A percentile compares a stretch with the other conserved stretches of the same genome.
These are phyloP conservation scores for Phytophthora crassamura DNA, from an alignment of 352 stramenopile species.

Conservation along the genomic window DNA sequence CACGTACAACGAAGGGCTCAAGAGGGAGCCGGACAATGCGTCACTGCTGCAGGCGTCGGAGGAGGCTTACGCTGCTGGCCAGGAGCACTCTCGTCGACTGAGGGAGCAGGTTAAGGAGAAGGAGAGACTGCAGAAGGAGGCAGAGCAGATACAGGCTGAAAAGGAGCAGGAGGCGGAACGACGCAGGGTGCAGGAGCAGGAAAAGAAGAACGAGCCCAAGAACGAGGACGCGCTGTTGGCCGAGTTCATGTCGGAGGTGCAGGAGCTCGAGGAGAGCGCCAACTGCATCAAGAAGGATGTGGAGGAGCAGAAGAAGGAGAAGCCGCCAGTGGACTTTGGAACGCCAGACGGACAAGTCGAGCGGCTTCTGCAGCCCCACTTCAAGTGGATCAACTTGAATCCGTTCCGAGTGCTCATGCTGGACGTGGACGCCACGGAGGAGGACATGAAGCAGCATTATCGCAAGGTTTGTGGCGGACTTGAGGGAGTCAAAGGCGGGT, in stretches of 20 bases:
- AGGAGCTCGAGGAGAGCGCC: conserved; percentile 76
- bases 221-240: conserved; percentile 73
- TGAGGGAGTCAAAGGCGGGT: no score
- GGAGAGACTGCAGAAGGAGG: conserved; percentile 46
- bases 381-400: conserved; percentile 91
- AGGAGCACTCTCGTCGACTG: conserved; percentile 66
- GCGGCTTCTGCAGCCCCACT: conserved; percentile 74
- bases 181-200: conserved; percentile 17
- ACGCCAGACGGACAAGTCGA: conserved; percentile 65
- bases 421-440: conserved; percentile 82
- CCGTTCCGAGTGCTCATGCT: conserved; percentile 90
- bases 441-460: conserved; percentile 93
- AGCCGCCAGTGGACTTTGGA: conserved; percentile 73
- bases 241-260: conserved; percentile 88
- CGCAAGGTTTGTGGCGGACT: conserved; percentile 71
- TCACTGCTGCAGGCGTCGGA: conserved; percentile 72
- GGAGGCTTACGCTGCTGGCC: conserved; percentile 74
- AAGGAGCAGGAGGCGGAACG: conserved; percentile 22
- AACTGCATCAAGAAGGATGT: conserved; percentile 82
- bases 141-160: conserved; percentile 33
- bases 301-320: conserved; percentile 47
- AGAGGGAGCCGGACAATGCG: conserved; percentile 74
- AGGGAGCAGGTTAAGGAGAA: conserved; percentile 61
- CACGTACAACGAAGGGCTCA: conserved; percentile 75
- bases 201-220: conserved; percentile 34